Evolutionary conservation across 768 basidiomycete species (phyloP), one percentile per base, ranked within the genome.

Genomic region (Leccinum boreale): DNA sequence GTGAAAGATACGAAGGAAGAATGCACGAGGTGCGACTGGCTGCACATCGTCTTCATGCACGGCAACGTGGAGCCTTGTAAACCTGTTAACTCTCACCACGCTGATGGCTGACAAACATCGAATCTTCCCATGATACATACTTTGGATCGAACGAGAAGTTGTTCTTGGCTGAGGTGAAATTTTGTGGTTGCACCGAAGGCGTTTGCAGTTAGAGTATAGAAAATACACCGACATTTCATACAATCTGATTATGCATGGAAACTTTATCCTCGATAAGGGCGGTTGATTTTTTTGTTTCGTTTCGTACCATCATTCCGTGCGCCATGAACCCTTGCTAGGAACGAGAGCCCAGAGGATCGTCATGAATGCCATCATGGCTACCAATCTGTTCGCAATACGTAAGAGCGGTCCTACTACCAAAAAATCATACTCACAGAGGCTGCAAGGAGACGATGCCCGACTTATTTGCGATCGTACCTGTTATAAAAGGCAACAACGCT

Each of bases 401-500:
- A 0, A 64, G 50, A 46, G n/a, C 3, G 2, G 26, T 5, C 24
- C 10, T 0, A 1, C 12, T 44, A 19, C 3, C 12, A 10, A 17
- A 23, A 1, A 2, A 28, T 29, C 6, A 26, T 29, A 63, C 71
- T 55, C 56, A 72, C 71, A 72, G 17, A 12, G 71, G 71, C 60
- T 79, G 79, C 57, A 82, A 56, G 11, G 70, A 67, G 14, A 61
- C 62, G 35, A 83, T 83, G 0, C 81, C 89, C 39, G 83, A 80
- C 58, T 77, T 83, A 24, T 78, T 77, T 6, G 89, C 81, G 24
- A 92, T 79, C 2, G 84, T 79, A 23, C 89, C 89, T 1, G 86
- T 86, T 59, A 90, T 78, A 63, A 92, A 90, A 0, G 90, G 89
- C 5, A 91, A 65, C 7, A 87, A 60, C 0, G 89, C 89, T 44